These are phyloP conservation scores for Murraya koenigii DNA, from an alignment of 345 rosid genomes.

Conservation along the genomic window DNA sequence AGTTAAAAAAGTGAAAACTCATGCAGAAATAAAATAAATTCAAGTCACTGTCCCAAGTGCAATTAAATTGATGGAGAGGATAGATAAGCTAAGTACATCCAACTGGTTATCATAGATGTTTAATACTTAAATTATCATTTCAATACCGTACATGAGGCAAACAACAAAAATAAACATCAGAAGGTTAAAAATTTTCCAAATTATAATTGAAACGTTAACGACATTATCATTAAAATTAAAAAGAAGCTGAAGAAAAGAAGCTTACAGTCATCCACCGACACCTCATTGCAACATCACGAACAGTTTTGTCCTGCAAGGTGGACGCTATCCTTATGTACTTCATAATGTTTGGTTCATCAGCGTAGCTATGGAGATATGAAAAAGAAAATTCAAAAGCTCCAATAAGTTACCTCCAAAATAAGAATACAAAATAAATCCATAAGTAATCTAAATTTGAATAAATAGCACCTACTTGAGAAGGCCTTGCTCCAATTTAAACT, in stretches of 20 bases:
- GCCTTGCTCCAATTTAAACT: conserved; percentile 65
- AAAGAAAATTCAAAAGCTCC: neutral
- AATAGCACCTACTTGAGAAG: conserved; percentile 51
- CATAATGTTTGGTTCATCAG: conserved; percentile 73
- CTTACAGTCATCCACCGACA: conserved; percentile 94
- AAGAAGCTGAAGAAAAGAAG: conserved; percentile 7
- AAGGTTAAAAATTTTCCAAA: neutral
- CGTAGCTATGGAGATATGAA: conserved; percentile 40
- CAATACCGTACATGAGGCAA: neutral
- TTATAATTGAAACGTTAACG: neutral
- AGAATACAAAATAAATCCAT: neutral
- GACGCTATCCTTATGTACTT: conserved; percentile 87
- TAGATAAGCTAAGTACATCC: neutral
- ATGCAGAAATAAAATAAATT: neutral
- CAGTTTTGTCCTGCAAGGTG: conserved; percentile 72
- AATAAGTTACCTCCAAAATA: conserved; percentile 1
- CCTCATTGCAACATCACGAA: conserved; percentile 96
- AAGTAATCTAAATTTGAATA: too few species aligned
- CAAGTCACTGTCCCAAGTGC: neutral
- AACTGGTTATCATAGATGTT: neutral
- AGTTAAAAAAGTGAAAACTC: neutral
- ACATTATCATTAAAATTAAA: conserved; percentile 3
- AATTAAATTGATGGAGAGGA: neutral
- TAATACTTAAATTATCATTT: neutral
- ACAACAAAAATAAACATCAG: neutral